Base-by-base conservation (phyloP, 2,329 filamentous ascomycete species). In the Dryadomyces sulphureus region DNA sequence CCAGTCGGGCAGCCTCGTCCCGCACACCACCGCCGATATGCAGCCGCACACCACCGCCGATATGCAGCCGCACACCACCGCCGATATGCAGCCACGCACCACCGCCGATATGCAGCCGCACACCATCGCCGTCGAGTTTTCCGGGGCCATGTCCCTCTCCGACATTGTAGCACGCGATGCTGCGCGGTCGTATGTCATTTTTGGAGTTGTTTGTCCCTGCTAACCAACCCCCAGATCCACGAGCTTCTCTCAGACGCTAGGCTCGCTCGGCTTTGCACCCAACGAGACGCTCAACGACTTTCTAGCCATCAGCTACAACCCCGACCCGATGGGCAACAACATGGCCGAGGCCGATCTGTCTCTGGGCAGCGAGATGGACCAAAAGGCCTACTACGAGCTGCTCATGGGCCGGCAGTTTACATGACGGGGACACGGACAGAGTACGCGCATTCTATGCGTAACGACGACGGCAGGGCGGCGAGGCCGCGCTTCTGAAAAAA, bases 251-350 rank as follows among this genome's bases (percentile, higher is more conserved):
- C 57, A 60, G 40, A 62, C 60, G 4, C 56, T 64, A 3, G 59
- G 58, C 2, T 59, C 60, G 7, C 58, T 64, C 0, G 61, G 61
- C 0, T 64, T 64, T 43, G 61, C 60, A 4, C 58, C 60, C 1
- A 57, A 59, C 45, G 61, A 64, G 47, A 64, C 60, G 2, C 53
- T 63, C 11, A 57, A 57, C 42, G 61, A 64, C 47, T 64, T 64
- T 35, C 54, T 62, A 38, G 59, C 54, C 46, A 60, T 64, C 54
- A 60, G 57, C 27, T 61, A 57, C 45, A 61, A 63, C 41, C 58
- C 59, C 1, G 60, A 63, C 27, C 57, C 57, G 4, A 50, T 58
- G 32, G 51, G 54, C 1, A 54, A 56, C 36, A 43, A 48, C 34
- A 43, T 46, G 27, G 52, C 54, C 8, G 57, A 58, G 11, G 49